These are phyloP conservation scores for Collariella sp. DNA, from an alignment of 495 filamentous ascomycete genomes.

Conservation along the genomic window DNA sequence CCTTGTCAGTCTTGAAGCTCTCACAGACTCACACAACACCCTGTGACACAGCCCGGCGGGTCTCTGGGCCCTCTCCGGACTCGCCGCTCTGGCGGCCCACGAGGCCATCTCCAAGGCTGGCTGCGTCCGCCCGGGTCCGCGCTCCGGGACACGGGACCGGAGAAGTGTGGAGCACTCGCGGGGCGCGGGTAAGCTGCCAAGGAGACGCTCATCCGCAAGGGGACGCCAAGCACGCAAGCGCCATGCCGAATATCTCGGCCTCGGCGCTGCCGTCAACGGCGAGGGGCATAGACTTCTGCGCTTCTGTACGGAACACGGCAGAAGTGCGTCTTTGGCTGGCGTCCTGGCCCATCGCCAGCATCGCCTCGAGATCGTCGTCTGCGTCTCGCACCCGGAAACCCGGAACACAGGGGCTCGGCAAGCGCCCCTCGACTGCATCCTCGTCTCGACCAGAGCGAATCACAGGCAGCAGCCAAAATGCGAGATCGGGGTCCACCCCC, in stretches of 20 bases:
- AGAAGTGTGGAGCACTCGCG: not conserved
- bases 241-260: not conserved
- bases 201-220: not conserved
- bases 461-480: conserved; percentile 1
- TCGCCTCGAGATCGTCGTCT: too few relatives aligned
- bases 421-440: not conserved
- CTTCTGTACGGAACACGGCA: not conserved
- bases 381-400: not conserved
- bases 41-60: not conserved
- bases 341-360: too few relatives aligned
- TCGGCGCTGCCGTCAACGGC: not conserved
- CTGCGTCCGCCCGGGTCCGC: not conserved
- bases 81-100: too few relatives aligned
- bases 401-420: not conserved
- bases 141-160: conserved; percentile 1
- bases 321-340: not conserved
- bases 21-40: not conserved
- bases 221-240: conserved; percentile 1
- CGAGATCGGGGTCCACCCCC: not conserved
- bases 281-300: not conserved
- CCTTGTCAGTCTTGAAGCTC: not conserved
- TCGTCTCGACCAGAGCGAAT: not conserved
- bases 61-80: too few relatives aligned
- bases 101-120: not conserved
- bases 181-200: conserved; percentile 1